phyloP scores from a whole-genome alignment of 2,329 filamentous ascomycete species.

The Talaromyces sp. region DNA sequence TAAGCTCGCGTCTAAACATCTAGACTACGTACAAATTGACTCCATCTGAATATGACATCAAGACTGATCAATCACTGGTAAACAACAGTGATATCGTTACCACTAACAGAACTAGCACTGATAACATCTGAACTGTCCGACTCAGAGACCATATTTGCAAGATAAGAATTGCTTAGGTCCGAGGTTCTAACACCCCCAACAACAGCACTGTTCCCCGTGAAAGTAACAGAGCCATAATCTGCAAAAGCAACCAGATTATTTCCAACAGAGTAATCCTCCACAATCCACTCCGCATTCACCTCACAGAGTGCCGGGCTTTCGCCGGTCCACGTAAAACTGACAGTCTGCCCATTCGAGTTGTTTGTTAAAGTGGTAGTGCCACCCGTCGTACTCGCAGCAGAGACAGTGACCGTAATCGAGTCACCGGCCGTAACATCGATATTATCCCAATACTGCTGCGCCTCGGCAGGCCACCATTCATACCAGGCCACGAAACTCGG shows the following conservation, averaged over 20 bases:
- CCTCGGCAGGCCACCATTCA: conserved; percentile 14
- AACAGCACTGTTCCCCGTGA: conserved; percentile 13
- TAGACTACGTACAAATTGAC: neutral
- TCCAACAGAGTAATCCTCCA: conserved; percentile 13
- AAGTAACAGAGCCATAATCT: conserved; percentile 12
- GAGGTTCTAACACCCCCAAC: conserved; percentile 3
- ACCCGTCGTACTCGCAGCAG: conserved; percentile 1
- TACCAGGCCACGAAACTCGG: conserved; percentile 8
- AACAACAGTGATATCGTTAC: conserved; percentile 8
- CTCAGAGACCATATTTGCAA: conserved; percentile 12
- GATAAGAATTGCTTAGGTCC: neutral
- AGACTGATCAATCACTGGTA: conserved; percentile 4
- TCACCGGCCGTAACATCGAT: conserved; percentile 8
- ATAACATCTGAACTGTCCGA: conserved; percentile 7
- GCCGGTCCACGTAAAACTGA: neutral
- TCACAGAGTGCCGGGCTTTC: conserved; percentile 10
- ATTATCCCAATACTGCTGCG: conserved; percentile 5
- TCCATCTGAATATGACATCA: no score
- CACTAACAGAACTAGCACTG: neutral
- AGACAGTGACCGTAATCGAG: conserved; percentile 10
- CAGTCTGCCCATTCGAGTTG: neutral
- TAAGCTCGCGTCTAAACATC: neutral
- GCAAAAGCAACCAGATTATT: conserved; percentile 10
- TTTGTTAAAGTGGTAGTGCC: conserved; percentile 5
- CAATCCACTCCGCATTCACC: conserved; percentile 12